Conservation (phyloP, 140 eudicot species). For the Stevia rebaudiana region DNA sequence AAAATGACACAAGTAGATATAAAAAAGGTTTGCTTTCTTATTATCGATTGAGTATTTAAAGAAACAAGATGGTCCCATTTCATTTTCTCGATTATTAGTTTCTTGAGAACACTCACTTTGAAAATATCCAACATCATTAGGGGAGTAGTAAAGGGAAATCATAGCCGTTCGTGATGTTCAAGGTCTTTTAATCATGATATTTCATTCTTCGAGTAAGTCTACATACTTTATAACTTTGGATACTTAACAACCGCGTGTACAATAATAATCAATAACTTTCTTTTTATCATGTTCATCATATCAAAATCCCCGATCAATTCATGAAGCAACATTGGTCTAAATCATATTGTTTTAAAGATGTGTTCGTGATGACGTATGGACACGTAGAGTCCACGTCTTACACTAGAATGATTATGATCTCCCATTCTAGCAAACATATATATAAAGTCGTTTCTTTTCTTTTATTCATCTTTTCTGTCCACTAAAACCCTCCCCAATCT, state of each 20-base stretch:
- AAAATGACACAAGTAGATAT: too few species aligned
- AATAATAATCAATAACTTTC: neutral
- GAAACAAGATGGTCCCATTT: constrained; percentile 3
- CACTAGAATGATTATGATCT: constrained; percentile 15
- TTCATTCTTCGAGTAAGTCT: neutral
- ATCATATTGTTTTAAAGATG: constrained; percentile 3
- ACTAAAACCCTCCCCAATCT: constrained; percentile 28
- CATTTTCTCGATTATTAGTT: neutral
- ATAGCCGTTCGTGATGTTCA: neutral
- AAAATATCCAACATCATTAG: neutral
- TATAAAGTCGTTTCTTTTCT: constrained; percentile 21
- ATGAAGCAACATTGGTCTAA: constrained; percentile 4
- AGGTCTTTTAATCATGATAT: neutral
- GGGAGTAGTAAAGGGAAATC: neutral
- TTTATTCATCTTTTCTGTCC: constrained; percentile 27
- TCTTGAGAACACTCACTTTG: neutral
- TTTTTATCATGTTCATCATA: neutral
- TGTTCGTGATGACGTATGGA: constrained; percentile 19
- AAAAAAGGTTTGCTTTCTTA: too few species aligned
- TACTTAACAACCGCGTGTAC: neutral
- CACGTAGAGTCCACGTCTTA: constrained; percentile 30
- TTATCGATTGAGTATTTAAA: constrained; percentile 1
- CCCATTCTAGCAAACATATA: constrained; percentile 16
- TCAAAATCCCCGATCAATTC: neutral
- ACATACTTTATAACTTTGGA: neutral